Evolutionary conservation across 345 rosid species (phyloP), one percentile per base, ranked within the genome.

Genomic region (Corchorus olitorius): DNA sequence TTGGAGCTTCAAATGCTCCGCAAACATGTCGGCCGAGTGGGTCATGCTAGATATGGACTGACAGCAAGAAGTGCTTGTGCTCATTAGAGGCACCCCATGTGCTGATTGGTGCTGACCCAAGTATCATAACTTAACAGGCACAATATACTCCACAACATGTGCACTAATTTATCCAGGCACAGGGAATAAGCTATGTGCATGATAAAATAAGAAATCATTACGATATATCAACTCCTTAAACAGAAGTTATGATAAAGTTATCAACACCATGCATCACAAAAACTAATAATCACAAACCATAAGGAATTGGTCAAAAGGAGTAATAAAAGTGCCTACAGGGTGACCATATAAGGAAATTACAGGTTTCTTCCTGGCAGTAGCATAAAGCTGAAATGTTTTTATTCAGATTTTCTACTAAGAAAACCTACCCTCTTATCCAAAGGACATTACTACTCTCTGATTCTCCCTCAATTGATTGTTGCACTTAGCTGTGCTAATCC

Each of bases 401-500:
- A 82, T 82, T 75, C 1, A 37, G 58, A 2, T 56, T 65, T 67
- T 83, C 67, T 61, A 74, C 66, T 52, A 52, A 69, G 74, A 81
- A 45, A 35, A 73, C 45, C 52, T 20, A 27, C 43, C 59, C 8
- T 39, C 15, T 6, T 68, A 65, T 37, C 76, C 76, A 65, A 46
- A 72, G 17, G 56, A 22, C 16, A 64, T 8, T 9, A 17, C 79
- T 74, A 69, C 43, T 63, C 41, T 58, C 82, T 56, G 41, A 70
- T 27, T 27, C 83, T 79, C 75, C 83, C 70, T 84, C 85, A 67
- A 74, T 45, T 74, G 66, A 34, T 59, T 39, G 55, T 76, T 83
- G 88, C 89, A 83, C 84, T 33, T n/a, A 67, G 62, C 69, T 76
- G 73, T 71, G 77, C 81, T 73, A 34, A 84, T 65, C 78, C 73